Conservation (phyloP, 192 early-diverging fungal species). For the Coemansia sp. region DNA sequence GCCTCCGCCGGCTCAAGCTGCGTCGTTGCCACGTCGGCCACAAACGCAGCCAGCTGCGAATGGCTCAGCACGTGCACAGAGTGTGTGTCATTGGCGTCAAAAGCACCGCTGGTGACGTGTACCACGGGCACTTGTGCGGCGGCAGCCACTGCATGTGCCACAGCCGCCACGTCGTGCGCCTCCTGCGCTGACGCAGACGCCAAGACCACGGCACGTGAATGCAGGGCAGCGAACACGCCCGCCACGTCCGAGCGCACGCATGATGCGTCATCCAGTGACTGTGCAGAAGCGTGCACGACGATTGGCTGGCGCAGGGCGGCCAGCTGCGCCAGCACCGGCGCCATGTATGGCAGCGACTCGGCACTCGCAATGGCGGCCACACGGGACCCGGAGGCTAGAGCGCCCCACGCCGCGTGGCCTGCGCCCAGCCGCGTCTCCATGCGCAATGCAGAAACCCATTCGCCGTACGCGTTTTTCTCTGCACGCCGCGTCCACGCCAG, state of each 20-base stretch:
- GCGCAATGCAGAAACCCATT: slow-evolving; percentile 65
- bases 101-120: slow-evolving; percentile 78
- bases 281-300: slow-evolving; percentile 82
- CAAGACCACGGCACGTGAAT: slow-evolving; percentile 77
- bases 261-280: slow-evolving; percentile 56
- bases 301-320: slow-evolving; percentile 60
- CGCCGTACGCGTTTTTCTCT: slow-evolving; percentile 69
- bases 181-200: slow-evolving; percentile 78
- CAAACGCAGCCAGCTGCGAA: slow-evolving; percentile 51
- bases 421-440: slow-evolving; percentile 83
- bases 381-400: slow-evolving; percentile 54
- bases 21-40: slow-evolving; percentile 2
- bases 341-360: slow-evolving; percentile 75
- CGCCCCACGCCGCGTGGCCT: slow-evolving; percentile 73
- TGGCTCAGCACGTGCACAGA: slow-evolving; percentile 59
- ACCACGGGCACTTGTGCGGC: slow-evolving; percentile 67
- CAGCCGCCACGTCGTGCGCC: slow-evolving; percentile 82
- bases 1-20: slow-evolving; percentile 8
- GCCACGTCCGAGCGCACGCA: slow-evolving; percentile 66
- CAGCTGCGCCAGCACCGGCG: slow-evolving; percentile 78
- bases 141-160: slow-evolving; percentile 76
- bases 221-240: slow-evolving; percentile 71
- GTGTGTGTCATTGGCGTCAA: slow-evolving; percentile 55
- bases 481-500: slow-evolving; percentile 65
- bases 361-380: slow-evolving; percentile 69